These are phyloP conservation scores for Bombardia bombarda DNA, from an alignment of 495 filamentous ascomycete species.

Conservation along the genomic window DNA sequence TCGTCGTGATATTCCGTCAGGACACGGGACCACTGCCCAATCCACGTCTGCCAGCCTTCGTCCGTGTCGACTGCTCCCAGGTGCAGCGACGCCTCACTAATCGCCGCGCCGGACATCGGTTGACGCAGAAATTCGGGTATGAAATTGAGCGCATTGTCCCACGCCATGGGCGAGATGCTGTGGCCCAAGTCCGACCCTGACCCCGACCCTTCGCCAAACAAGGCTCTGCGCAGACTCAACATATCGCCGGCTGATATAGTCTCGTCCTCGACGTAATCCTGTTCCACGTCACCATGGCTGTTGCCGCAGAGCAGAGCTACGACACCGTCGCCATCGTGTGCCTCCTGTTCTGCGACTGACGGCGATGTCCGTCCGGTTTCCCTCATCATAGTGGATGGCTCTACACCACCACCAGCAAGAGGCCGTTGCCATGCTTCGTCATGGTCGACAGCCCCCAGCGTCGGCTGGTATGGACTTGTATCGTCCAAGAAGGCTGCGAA, in stretches of 20 bases:
- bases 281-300: constrained; percentile 11
- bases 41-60: constrained; percentile 39
- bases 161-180: constrained; percentile 13
- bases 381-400: neutral
- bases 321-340: constrained; percentile 37
- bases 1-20: constrained; percentile 65
- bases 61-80: constrained; percentile 27
- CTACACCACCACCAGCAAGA: neutral
- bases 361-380: neutral
- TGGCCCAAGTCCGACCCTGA: no score
- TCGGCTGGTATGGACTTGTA: constrained; percentile 16
- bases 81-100: constrained; percentile 6
- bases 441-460: constrained; percentile 14
- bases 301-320: constrained; percentile 27
- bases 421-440: constrained; percentile 11
- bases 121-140: constrained; percentile 26
- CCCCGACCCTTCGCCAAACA: constrained; percentile 20
- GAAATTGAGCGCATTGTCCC: constrained; percentile 36
- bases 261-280: constrained; percentile 12
- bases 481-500: constrained; percentile 39
- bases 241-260: constrained; percentile 15
- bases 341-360: constrained; percentile 27
- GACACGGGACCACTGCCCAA: constrained; percentile 51
- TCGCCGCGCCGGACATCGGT: constrained; percentile 2
- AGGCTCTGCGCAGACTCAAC: constrained; percentile 20